phyloP scores from a whole-genome alignment of 352 stramenopile species.

The Phytopythium litorale region DNA sequence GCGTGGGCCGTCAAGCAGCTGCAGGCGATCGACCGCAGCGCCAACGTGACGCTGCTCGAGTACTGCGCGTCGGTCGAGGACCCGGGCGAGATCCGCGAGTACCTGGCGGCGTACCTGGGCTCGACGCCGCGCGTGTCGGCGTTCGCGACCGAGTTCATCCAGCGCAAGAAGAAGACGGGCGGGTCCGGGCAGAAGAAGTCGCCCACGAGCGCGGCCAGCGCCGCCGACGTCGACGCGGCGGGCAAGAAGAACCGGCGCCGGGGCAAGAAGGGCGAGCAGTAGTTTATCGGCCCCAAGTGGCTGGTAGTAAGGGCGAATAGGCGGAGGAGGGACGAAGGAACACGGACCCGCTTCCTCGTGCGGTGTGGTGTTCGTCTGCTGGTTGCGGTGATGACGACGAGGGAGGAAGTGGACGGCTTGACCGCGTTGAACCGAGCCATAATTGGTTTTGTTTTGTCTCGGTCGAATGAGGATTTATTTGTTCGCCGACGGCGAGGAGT shows the following conservation, averaged over 20 bases:
- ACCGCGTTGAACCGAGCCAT: no score
- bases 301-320: no score
- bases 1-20: conserved; percentile 76
- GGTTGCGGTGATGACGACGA: no score
- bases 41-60: conserved; percentile 86
- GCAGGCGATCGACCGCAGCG: conserved; percentile 64
- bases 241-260: conserved; percentile 61
- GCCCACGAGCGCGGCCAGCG: conserved; percentile 8
- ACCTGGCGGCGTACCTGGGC: conserved; percentile 95
- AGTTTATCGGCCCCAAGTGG: conserved; percentile 1
- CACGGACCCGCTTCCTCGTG: no score
- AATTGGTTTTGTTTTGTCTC: no score
- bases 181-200: conserved; percentile 35
- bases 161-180: conserved; percentile 80
- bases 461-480: no score
- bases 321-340: background rate
- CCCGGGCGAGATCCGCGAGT: conserved; percentile 93
- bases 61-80: conserved; percentile 96
- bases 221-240: conserved; percentile 22
- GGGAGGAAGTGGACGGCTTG: no score
- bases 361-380: no score
- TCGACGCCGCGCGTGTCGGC: conserved; percentile 94
- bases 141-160: conserved; percentile 97
- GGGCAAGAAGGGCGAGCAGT: conserved; percentile 69
- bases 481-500: no score